phyloP scores from a whole-genome alignment of 139 green algal genomes.

The Coelastrella sp. region DNA sequence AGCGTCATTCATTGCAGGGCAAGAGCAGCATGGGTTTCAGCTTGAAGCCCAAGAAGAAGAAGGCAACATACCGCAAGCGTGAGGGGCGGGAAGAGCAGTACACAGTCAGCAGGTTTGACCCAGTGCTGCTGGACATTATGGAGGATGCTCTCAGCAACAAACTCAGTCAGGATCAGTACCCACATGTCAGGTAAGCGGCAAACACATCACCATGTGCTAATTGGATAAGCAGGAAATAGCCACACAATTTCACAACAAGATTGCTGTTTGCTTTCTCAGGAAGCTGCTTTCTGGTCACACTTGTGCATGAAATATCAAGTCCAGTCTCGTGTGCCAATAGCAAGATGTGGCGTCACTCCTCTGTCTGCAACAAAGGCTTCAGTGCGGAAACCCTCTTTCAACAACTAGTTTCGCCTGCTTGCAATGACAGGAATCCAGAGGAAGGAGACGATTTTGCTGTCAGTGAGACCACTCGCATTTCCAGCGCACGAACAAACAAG shows the following conservation, averaged over 20 bases:
- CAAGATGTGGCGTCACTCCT: neutral
- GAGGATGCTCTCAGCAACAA: constrained; percentile 54
- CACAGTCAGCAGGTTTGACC: constrained; percentile 56
- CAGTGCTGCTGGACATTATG: constrained; percentile 63
- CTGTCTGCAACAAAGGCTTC: no score
- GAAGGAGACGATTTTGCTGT: constrained; percentile 40
- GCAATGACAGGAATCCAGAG: constrained; percentile 32
- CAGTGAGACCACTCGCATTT: neutral
- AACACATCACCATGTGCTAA: no score
- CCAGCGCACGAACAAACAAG: constrained; percentile 45
- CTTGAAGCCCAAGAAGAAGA: constrained; percentile 43
- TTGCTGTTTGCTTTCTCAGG: no score
- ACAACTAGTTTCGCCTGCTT: no score
- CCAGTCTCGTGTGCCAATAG: no score
- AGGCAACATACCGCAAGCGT: constrained; percentile 9
- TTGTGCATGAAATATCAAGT: no score
- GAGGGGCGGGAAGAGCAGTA: constrained; percentile 54
- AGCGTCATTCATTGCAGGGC: neutral
- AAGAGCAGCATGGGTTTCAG: constrained; percentile 37
- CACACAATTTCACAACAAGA: no score
- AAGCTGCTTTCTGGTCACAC: no score
- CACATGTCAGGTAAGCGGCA: constrained; percentile 76
- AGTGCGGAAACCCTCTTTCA: no score
- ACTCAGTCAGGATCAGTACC: constrained; percentile 83
- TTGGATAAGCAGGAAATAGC: no score